A percentile compares a stretch with the other conserved stretches of the same genome.
These are phyloP conservation scores for Achlya hypogyna DNA, from an alignment of 352 stramenopile species.

Conservation along the genomic window DNA sequence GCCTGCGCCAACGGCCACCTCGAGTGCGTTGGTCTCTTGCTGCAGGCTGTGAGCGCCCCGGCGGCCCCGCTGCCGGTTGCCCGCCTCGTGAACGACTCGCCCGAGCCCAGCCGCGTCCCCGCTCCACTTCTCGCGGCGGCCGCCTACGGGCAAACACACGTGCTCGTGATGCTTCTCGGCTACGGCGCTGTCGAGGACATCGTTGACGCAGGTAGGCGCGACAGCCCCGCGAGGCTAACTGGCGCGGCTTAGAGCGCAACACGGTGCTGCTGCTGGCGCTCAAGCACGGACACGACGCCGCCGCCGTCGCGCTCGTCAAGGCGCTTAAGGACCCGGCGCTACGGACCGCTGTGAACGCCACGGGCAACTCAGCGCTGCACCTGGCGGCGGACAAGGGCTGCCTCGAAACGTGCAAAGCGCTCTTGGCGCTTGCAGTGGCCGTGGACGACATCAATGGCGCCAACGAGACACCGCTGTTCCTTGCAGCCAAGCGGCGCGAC, in stretches of 20 bases:
- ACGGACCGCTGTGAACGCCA: conserved; percentile 40
- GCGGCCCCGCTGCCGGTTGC: background rate
- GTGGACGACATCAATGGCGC: conserved; percentile 38
- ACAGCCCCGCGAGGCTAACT: background rate
- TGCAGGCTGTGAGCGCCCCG: conserved; percentile 21
- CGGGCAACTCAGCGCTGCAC: conserved; percentile 56
- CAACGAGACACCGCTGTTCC: conserved; percentile 49
- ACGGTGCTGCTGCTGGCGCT: conserved; percentile 52
- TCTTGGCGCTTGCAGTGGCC: conserved; percentile 15
- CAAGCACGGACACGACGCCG: conserved; percentile 39
- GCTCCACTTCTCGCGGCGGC: conserved; percentile 15
- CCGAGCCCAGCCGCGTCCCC: conserved; percentile 20
- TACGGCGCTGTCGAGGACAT: background rate
- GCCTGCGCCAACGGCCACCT: conserved; percentile 67
- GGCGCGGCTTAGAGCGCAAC: conserved; percentile 30
- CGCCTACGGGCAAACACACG: conserved; percentile 16
- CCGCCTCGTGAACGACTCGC: conserved; percentile 16
- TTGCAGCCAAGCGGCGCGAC: conserved; percentile 49
- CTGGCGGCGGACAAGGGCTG: conserved; percentile 31
- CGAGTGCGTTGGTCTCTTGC: conserved; percentile 37
- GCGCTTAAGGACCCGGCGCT: background rate
- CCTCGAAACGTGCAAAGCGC: conserved; percentile 25
- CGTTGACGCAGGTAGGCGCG: conserved; percentile 26
- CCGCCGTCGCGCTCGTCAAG: conserved; percentile 36
- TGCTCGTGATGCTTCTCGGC: conserved; percentile 17